Evolutionary conservation across 2,329 filamentous ascomycete species (phyloP).

Genomic region (Aurifilum marmelostoma): DNA sequence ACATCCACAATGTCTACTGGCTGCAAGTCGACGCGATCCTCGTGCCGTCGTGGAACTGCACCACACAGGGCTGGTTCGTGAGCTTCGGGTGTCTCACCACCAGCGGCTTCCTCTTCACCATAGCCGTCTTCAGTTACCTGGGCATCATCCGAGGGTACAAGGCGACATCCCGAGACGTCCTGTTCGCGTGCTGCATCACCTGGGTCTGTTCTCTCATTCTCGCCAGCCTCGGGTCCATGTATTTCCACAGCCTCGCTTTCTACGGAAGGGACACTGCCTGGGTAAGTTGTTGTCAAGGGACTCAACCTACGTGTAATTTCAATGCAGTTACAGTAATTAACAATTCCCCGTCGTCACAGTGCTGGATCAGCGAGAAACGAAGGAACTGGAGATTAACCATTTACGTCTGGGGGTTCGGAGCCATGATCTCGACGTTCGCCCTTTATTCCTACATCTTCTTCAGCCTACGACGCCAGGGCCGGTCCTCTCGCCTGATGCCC

Average conservation of each 20-base stretch:
- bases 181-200: constrained; percentile 47
- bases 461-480: constrained; percentile 39
- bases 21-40: constrained; percentile 56
- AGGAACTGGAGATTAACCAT: constrained; percentile 59
- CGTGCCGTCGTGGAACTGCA: constrained; percentile 59
- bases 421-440: constrained; percentile 42
- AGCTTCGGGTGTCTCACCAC: constrained; percentile 68
- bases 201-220: constrained; percentile 66
- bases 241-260: constrained; percentile 43
- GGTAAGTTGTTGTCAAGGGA: constrained; percentile 12
- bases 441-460: constrained; percentile 48
- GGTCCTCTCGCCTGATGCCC: constrained; percentile 33
- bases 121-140: constrained; percentile 69
- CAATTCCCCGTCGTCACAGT: constrained; percentile 10
- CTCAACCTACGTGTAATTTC: no score
- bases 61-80: constrained; percentile 69
- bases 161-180: constrained; percentile 55
- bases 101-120: constrained; percentile 67
- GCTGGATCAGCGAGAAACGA: constrained; percentile 63
- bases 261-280: constrained; percentile 21
- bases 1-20: constrained; percentile 65
- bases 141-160: constrained; percentile 61
- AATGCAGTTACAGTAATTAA: no score
- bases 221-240: constrained; percentile 53
- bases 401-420: constrained; percentile 65